Conservation (phyloP, 2,329 filamentous ascomycete species). For the Sarocladium kiliense region DNA sequence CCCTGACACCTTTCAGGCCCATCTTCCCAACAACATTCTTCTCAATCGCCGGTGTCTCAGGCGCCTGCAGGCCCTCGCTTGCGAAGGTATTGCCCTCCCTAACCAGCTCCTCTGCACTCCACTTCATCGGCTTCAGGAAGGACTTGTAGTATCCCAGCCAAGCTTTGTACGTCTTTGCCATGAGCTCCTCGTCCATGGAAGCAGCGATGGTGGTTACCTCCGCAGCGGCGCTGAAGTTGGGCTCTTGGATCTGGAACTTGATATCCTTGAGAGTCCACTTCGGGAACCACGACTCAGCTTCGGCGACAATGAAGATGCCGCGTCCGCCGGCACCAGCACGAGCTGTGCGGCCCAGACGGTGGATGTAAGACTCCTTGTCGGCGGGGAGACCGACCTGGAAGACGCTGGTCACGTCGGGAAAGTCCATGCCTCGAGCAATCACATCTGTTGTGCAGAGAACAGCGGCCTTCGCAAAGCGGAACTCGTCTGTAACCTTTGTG, state of each 20-base stretch:
- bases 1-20: slow-evolving; percentile 47
- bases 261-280: slow-evolving; percentile 48
- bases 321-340: slow-evolving; percentile 60
- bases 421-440: slow-evolving; percentile 68
- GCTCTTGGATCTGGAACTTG: slow-evolving; percentile 39
- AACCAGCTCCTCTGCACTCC: slow-evolving; percentile 40
- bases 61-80: slow-evolving; percentile 37
- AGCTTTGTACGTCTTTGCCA: slow-evolving; percentile 47
- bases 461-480: slow-evolving; percentile 44
- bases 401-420: slow-evolving; percentile 63
- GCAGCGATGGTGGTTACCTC: slow-evolving; percentile 34
- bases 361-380: slow-evolving; percentile 60
- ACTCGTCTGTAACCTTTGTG: slow-evolving; percentile 56
- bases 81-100: slow-evolving; percentile 46
- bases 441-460: slow-evolving; percentile 67
- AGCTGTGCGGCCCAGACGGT: slow-evolving; percentile 62
- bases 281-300: slow-evolving; percentile 46
- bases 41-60: slow-evolving; percentile 41
- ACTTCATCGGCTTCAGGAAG: slow-evolving; percentile 38
- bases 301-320: slow-evolving; percentile 54
- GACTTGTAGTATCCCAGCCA: slow-evolving; percentile 54
- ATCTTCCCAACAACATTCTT: slow-evolving; percentile 50
- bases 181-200: slow-evolving; percentile 37
- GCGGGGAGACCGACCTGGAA: slow-evolving; percentile 57
- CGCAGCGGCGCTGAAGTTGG: slow-evolving; percentile 36